Evolutionary conservation across 495 filamentous ascomycete species (phyloP).

Genomic region (Hypoxylon fragiforme): DNA sequence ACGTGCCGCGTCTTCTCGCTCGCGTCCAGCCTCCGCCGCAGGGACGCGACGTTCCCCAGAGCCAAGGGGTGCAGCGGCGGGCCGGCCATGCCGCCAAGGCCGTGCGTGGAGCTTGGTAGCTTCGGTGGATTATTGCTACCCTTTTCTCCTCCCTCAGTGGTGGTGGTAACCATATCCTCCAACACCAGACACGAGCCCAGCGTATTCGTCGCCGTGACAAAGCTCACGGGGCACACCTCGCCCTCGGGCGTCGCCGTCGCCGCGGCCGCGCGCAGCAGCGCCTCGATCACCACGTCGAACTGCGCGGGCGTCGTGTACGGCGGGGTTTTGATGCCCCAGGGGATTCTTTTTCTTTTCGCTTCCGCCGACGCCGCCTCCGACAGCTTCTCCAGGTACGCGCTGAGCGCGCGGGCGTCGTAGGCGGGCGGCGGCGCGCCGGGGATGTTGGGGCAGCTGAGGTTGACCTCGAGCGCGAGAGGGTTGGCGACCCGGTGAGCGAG

Average conservation of each 20-base stretch:
- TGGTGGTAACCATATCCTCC: background rate
- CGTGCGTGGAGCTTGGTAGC: conserved; percentile 27
- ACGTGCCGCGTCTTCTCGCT: conserved; percentile 41
- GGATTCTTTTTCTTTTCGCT: conserved; percentile 18
- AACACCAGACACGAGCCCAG: conserved; percentile 67
- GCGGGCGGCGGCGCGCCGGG: conserved; percentile 66
- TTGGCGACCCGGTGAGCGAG: conserved; percentile 13
- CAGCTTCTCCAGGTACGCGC: conserved; percentile 52
- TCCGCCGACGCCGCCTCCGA: conserved; percentile 11
- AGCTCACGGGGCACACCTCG: conserved; percentile 48
- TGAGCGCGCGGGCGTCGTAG: conserved; percentile 53
- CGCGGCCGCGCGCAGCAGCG: conserved; percentile 41
- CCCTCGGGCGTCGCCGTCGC: background rate
- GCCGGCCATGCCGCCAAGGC: conserved; percentile 69
- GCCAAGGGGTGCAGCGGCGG: conserved; percentile 70
- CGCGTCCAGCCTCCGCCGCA: conserved; percentile 59
- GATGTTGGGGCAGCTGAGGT: conserved; percentile 77
- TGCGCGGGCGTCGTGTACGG: conserved; percentile 69
- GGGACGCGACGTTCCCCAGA: conserved; percentile 68
- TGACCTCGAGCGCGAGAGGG: conserved; percentile 65
- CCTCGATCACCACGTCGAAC: conserved; percentile 55
- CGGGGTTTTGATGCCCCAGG: conserved; percentile 69
- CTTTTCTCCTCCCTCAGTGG: background rate
- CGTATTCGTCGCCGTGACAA: conserved; percentile 73
- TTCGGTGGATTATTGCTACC: background rate